Percentiles rank a stretch among this genome's conserved stretches.
Conservation (phyloP, 2,329 filamentous ascomycete genomes). For the Endothia cerciana region DNA sequence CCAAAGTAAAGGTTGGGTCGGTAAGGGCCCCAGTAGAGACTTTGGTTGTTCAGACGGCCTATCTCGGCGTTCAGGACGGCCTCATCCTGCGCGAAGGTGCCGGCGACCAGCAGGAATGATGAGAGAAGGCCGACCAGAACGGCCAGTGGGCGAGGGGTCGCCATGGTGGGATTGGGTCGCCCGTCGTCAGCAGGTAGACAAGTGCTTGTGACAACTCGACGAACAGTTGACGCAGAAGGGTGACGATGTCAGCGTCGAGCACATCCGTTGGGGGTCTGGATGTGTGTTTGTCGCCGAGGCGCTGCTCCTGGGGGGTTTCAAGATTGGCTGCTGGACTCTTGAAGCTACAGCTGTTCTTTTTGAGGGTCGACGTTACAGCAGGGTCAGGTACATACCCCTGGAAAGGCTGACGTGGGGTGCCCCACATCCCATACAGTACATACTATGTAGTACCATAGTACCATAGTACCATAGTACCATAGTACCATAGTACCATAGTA, state of each 20-base stretch:
- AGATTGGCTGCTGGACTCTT: neutral
- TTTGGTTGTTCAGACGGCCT: slow-evolving; percentile 71
- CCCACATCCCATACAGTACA: neutral
- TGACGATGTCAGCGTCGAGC: neutral
- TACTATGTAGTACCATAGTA: too few species aligned
- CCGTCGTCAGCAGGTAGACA: slow-evolving; percentile 16
- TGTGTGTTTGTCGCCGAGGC: neutral
- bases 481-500: too few species aligned
- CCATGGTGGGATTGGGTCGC: slow-evolving; percentile 31
- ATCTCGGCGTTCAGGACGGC: slow-evolving; percentile 54
- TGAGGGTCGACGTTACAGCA: slow-evolving; percentile 6
- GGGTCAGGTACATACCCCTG: slow-evolving; percentile 12
- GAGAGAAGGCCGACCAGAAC: slow-evolving; percentile 34
- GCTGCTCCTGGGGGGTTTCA: neutral
- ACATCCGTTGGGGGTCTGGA: neutral
- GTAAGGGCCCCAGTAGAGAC: slow-evolving; percentile 94
- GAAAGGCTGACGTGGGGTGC: slow-evolving; percentile 19
- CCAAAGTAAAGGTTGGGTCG: slow-evolving; percentile 94
- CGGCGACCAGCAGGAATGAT: slow-evolving; percentile 31
- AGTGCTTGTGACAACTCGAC: neutral
- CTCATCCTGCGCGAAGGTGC: slow-evolving; percentile 34
- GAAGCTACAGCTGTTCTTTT: slow-evolving; percentile 29
- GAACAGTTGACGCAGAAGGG: neutral
- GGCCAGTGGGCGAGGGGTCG: slow-evolving; percentile 35
- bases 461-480: too few species aligned